A percentile compares a stretch with the other conserved stretches of the same genome.
Evolutionary conservation across 2,329 filamentous ascomycete species (phyloP).

Genomic region (Pseudogymnoascus sp.): DNA sequence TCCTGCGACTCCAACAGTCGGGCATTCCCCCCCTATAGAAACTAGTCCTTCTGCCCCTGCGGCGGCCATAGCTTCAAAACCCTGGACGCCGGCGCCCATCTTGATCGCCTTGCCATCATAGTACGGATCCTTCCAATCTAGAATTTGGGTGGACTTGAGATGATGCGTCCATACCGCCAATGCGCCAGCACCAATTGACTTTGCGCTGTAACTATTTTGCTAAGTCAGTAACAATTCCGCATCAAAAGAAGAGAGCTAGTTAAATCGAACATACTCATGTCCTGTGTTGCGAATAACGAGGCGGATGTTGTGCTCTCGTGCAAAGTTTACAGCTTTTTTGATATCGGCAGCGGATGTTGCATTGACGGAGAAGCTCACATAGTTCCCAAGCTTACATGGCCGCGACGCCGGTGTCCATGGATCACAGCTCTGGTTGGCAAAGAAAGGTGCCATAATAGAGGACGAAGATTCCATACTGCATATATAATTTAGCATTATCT

Average conservation of each 20-base stretch:
- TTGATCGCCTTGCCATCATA: slow-evolving; percentile 48
- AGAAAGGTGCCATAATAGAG: slow-evolving; percentile 36
- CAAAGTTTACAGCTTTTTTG: slow-evolving; percentile 32
- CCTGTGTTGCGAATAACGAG: slow-evolving; percentile 49
- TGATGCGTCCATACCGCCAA: slow-evolving; percentile 51
- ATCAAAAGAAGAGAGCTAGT: background rate
- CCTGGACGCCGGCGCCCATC: slow-evolving; percentile 47
- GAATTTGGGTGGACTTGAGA: slow-evolving; percentile 40
- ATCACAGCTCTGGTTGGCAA: slow-evolving; percentile 32
- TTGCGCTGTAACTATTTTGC: slow-evolving; percentile 40
- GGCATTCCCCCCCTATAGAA: slow-evolving; percentile 47
- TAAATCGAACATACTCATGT: slow-evolving; percentile 36
- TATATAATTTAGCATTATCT: background rate
- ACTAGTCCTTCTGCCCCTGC: slow-evolving; percentile 36
- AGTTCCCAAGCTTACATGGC: slow-evolving; percentile 33
- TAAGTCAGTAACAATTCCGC: background rate
- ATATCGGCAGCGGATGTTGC: slow-evolving; percentile 22
- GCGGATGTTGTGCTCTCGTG: slow-evolving; percentile 32
- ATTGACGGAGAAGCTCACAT: slow-evolving; percentile 29
- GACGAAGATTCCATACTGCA: slow-evolving; percentile 32
- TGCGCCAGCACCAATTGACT: slow-evolving; percentile 54
- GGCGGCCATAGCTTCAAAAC: slow-evolving; percentile 37
- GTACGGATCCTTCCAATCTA: slow-evolving; percentile 32
- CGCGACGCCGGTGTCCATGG: slow-evolving; percentile 30
- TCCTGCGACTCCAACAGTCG: slow-evolving; percentile 51